Evolutionary conservation across 139 green algal genomes (phyloP).

Genomic region (Yamagishiella unicocca): DNA sequence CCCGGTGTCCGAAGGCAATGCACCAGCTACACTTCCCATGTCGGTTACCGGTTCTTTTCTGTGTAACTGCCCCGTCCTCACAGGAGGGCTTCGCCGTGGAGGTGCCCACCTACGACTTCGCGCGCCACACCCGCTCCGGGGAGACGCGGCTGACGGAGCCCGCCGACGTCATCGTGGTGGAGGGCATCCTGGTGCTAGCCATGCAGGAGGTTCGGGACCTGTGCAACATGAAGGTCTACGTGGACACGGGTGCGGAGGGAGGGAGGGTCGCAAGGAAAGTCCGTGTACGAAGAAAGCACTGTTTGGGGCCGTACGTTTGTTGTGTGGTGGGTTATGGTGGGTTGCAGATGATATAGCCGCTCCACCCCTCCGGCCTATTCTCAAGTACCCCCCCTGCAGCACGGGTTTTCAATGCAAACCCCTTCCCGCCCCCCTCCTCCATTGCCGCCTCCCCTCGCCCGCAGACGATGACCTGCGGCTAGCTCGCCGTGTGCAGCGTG

Average conservation of each 20-base stretch:
- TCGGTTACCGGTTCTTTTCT: too few relatives aligned
- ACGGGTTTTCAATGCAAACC: too few relatives aligned
- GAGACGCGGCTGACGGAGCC: constrained; percentile 6
- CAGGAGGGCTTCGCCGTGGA: constrained; percentile 75
- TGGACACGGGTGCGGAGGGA: constrained; percentile 35
- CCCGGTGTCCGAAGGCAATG: too few relatives aligned
- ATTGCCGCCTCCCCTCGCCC: not conserved
- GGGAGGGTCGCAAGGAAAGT: not conserved
- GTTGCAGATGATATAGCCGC: too few relatives aligned
- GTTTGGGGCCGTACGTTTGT: not conserved
- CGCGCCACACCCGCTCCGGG: constrained; percentile 75
- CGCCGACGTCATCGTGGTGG: constrained; percentile 96
- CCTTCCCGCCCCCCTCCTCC: not conserved
- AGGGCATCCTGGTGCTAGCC: constrained; percentile 96
- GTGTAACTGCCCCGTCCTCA: too few relatives aligned
- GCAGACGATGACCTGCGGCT: constrained; percentile 96
- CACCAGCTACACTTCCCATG: too few relatives aligned
- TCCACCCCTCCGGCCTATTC: too few relatives aligned
- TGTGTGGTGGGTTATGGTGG: not conserved
- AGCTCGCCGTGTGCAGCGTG: constrained; percentile 92
- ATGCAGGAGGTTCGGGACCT: constrained; percentile 81
- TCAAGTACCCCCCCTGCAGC: too few relatives aligned
- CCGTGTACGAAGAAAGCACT: not conserved
- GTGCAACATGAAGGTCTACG: constrained; percentile 93
- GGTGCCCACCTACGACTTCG: constrained; percentile 97